phyloP scores from a whole-genome alignment of 2,329 filamentous ascomycete genomes.

The Orbilia oligospora region DNA sequence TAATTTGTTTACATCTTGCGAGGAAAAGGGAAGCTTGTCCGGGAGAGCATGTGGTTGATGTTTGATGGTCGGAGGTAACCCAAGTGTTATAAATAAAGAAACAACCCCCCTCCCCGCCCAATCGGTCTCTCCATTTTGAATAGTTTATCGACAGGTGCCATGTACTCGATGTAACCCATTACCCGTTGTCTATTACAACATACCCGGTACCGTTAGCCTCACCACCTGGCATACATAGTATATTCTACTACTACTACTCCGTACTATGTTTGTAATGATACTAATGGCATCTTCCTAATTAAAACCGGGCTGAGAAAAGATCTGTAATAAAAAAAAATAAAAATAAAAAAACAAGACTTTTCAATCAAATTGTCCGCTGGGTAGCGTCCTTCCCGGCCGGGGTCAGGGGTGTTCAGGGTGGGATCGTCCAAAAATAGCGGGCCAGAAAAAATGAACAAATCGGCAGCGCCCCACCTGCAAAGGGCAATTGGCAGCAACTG shows the following conservation, averaged over 20 bases:
- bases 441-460: conserved; percentile 15
- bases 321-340: conserved; percentile 10
- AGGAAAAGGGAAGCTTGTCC: not conserved
- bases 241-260: no score
- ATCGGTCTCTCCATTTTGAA: not conserved
- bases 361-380: conserved; percentile 48
- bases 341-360: conserved; percentile 14
- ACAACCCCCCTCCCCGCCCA: no score
- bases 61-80: conserved; percentile 29
- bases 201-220: no score
- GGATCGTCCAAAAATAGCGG: conserved; percentile 59
- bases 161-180: conserved; percentile 22
- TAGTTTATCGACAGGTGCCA: conserved; percentile 1
- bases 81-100: conserved; percentile 50
- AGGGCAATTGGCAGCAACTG: conserved; percentile 23
- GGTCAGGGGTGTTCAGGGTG: conserved; percentile 29
- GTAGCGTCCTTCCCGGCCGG: conserved; percentile 44
- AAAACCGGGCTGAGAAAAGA: conserved; percentile 10
- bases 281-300: conserved; percentile 22
- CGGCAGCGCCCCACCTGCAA: conserved; percentile 48
- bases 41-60: conserved; percentile 5
- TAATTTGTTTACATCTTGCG: not conserved
- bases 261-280: not conserved
- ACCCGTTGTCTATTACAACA: not conserved
- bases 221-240: no score